Conservation (phyloP, 1,284 basidiomycete species). For the Cerioporus squamosus region DNA sequence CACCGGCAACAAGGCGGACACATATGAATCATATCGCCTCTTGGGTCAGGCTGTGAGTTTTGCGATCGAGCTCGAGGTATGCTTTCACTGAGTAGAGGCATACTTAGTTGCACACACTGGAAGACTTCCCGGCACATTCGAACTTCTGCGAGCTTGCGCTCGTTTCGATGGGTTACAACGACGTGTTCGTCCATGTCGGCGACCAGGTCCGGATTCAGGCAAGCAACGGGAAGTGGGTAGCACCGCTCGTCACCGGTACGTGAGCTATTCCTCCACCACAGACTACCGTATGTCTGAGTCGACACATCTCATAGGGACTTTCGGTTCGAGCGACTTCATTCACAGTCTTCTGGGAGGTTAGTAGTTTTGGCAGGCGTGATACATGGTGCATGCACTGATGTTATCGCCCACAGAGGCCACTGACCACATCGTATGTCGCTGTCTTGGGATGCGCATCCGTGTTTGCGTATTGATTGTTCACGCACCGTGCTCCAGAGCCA, state of each 20-base stretch:
- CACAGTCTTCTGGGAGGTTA: conserved; percentile 73
- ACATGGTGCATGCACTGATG: conserved; percentile 1
- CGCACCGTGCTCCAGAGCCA: conserved; percentile 37
- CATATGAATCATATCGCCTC: conserved; percentile 84
- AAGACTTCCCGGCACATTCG: conserved; percentile 90
- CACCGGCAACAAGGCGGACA: conserved; percentile 66
- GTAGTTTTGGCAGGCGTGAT: conserved; percentile 22
- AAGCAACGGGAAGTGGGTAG: conserved; percentile 76
- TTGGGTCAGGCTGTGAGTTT: conserved; percentile 68
- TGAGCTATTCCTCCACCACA: too few species aligned
- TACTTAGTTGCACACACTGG: conserved; percentile 79
- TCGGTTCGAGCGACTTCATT: conserved; percentile 88
- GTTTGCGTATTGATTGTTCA: background rate
- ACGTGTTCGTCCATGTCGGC: conserved; percentile 93
- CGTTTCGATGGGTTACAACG: conserved; percentile 70
- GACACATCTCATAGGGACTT: conserved; percentile 56
- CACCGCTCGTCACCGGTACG: conserved; percentile 85
- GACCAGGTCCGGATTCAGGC: conserved; percentile 79
- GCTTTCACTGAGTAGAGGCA: background rate
- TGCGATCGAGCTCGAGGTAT: background rate
- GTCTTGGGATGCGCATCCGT: background rate
- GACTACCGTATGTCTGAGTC: background rate
- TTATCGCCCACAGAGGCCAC: conserved; percentile 55
- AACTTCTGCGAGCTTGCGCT: conserved; percentile 88
- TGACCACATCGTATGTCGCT: conserved; percentile 65